Conservation (phyloP, 2,329 filamentous ascomycete species). For the Diaporthe humulicola region DNA sequence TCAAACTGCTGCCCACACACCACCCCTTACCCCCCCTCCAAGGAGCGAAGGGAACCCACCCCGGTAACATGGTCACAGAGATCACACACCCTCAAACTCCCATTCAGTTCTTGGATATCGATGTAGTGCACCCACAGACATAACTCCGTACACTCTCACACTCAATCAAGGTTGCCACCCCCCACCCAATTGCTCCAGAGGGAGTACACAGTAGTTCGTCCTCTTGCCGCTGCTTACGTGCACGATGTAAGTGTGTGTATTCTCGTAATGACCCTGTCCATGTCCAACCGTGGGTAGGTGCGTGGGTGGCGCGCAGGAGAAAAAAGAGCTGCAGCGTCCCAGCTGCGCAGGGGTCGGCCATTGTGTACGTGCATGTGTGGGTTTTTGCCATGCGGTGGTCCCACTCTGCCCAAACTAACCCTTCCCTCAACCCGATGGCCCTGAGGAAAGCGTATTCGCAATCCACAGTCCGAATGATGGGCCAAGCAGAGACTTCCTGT, state of each 20-base stretch:
- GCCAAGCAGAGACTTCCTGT: background rate
- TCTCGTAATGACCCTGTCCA: conserved; percentile 2
- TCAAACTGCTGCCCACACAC: background rate
- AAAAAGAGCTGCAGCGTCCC: background rate
- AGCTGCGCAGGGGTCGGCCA: background rate
- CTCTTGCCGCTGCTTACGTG: background rate
- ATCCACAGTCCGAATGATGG: background rate
- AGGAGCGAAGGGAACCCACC: background rate
- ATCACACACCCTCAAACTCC: conserved; percentile 23
- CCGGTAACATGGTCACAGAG: background rate
- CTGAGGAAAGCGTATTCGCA: too few relatives aligned
- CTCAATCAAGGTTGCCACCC: background rate
- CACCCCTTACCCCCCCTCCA: background rate
- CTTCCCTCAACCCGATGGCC: background rate
- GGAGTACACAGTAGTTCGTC: background rate
- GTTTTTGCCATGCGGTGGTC: conserved; percentile 9
- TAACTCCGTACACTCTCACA: background rate
- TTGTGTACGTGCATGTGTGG: conserved; percentile 13
- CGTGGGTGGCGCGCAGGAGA: background rate
- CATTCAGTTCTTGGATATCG: conserved; percentile 7
- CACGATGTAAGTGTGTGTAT: background rate
- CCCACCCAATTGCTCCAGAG: background rate
- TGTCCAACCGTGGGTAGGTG: conserved; percentile 1
- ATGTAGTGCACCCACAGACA: conserved; percentile 1
- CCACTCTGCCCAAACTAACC: background rate